Conservation (phyloP, 1,284 basidiomycete species). For the Heimioporus punctisporus region DNA sequence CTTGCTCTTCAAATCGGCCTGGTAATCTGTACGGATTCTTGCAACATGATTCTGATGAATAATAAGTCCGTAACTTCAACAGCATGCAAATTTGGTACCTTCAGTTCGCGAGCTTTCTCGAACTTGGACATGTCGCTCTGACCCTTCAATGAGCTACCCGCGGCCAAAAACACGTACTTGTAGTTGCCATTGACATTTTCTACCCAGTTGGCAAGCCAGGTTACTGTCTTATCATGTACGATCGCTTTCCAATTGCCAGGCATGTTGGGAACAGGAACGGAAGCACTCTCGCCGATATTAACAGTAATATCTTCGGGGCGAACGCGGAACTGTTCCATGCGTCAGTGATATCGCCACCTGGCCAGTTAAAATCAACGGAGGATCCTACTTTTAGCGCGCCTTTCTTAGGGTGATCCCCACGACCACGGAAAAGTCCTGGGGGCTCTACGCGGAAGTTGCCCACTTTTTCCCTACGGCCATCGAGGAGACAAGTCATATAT, state of each 20-base stretch:
- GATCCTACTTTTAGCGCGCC: constrained; percentile 86
- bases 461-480: constrained; percentile 97
- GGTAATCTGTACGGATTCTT: constrained; percentile 87
- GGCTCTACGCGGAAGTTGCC: constrained; percentile 99
- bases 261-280: constrained; percentile 84
- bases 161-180: constrained; percentile 97
- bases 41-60: constrained; percentile 80
- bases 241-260: constrained; percentile 88
- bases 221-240: constrained; percentile 92
- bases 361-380: background rate
- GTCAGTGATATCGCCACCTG: constrained; percentile 6
- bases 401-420: constrained; percentile 98
- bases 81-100: constrained; percentile 50
- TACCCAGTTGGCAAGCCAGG: constrained; percentile 98
- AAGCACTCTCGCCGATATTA: constrained; percentile 83
- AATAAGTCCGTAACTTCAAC: constrained; percentile 7
- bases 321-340: constrained; percentile 68
- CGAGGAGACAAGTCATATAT: constrained; percentile 86
- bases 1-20: constrained; percentile 82
- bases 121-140: constrained; percentile 97
- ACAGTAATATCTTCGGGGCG: constrained; percentile 93
- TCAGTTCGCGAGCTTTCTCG: constrained; percentile 94
- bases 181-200: constrained; percentile 93
- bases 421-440: constrained; percentile 96
- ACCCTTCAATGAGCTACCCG: constrained; percentile 93